Base-by-base conservation (phyloP, 1,139 yeast species). In the Yarrowia galli region DNA sequence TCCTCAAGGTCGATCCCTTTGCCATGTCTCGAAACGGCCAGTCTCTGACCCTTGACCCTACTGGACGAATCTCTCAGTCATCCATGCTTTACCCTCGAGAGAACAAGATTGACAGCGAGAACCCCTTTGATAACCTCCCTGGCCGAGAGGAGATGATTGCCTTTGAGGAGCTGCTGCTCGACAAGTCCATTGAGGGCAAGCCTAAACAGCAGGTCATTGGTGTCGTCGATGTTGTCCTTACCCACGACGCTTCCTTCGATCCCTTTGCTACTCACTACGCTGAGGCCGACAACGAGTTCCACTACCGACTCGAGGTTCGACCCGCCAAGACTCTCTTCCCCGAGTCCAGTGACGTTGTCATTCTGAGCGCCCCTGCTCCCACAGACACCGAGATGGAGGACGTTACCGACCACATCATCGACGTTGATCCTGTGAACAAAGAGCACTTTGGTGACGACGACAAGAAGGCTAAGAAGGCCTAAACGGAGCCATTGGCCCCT, bases 1-100 rank as follows among this genome's bases (percentile, higher is more conserved):
- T 61, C 7, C 66, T 61, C 25, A 46, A 48, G 54, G 56, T 61
- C 6, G 56, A 61, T 16, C 66, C 66, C 23, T 48, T 61, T 46
- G 66, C 46, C 54, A 36, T 48, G 36, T 36, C 56, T n/a, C 54
- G 66, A 61, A 61, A 61, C 56, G 66, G 56, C 36, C 66, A 61
- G 46, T 61, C 66, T 46, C 46, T 61, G 40, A 61, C 56, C 36
- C 56, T 61, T 6, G 66, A 61, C 12, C 66, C 66, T 13, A 61
- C 66, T 25, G 66, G 66, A 10, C 45, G 66, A 46, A 61, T 61
- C 36, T 35, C 54, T 23, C 66, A 61, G 56, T 61, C 66, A 2
- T 46, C 45, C 28, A 46, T 61, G 66, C 45, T 48, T 25, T 28
- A 36, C 46, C 66, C 56, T 18, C 51, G 53, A 43, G 18, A 60